These are phyloP conservation scores for Phytopythium sindhum DNA, from an alignment of 352 stramenopile species.

Conservation along the genomic window DNA sequence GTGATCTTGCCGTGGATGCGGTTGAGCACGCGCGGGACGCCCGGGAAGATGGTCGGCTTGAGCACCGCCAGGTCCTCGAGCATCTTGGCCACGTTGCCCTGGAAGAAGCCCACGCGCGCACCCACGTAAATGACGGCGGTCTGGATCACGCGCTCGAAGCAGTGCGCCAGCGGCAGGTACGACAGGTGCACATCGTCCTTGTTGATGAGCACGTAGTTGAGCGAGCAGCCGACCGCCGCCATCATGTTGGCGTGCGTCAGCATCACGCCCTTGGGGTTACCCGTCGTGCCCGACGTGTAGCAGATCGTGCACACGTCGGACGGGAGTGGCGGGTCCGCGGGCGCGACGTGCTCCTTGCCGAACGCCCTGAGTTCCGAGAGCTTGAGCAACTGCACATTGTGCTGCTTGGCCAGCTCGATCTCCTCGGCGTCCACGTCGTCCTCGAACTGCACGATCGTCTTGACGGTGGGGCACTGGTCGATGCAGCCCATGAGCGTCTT, in stretches of 20 bases:
- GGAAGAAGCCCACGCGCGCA: constrained; percentile 85
- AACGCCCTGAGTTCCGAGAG: constrained; percentile 36
- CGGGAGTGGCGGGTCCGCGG: constrained; percentile 33
- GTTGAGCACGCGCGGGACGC: constrained; percentile 90
- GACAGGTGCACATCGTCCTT: constrained; percentile 69
- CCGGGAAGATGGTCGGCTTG: constrained; percentile 83
- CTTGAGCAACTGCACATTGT: constrained; percentile 46
- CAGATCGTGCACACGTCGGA: constrained; percentile 51
- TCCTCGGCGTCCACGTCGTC: constrained; percentile 43
- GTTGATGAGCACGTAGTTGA: constrained; percentile 74
- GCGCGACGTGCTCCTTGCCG: constrained; percentile 38
- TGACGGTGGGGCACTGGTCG: constrained; percentile 45
- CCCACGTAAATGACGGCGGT: constrained; percentile 42
- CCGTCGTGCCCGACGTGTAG: constrained; percentile 53
- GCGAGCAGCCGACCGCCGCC: constrained; percentile 25
- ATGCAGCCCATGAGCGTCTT: constrained; percentile 55
- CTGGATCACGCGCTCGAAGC: constrained; percentile 79
- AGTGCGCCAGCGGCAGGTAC: constrained; percentile 92
- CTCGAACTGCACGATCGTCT: constrained; percentile 60
- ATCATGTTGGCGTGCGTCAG: constrained; percentile 46
- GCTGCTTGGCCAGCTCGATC: constrained; percentile 25
- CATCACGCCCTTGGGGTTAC: constrained; percentile 47
- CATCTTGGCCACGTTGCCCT: constrained; percentile 77
- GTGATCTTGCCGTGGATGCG: constrained; percentile 92
- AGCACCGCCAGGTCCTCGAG: constrained; percentile 88